Base-by-base conservation (phyloP, 164 flowering plant genomes). In the Chloranthus sessilifolius region DNA sequence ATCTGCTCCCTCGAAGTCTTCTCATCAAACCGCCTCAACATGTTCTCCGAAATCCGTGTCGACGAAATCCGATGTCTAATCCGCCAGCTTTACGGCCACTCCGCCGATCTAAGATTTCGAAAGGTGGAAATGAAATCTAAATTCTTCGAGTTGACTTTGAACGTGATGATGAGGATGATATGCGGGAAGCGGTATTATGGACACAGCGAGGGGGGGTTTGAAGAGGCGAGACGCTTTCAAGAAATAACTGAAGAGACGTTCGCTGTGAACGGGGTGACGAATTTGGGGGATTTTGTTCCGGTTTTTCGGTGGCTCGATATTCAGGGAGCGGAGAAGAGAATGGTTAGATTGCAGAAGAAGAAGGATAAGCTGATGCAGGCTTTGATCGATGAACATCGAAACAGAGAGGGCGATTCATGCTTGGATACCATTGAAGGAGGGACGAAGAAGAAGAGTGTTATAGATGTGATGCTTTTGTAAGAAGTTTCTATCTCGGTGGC, bases 101-200 rank as follows among this genome's bases (percentile, higher is more conserved):
- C 5, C 12, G 25, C 11, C 3, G 10, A 7, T 3, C n/a, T 0
- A 24, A 17, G 1, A n/a, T 46, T 28, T 2, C 34, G 6, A 3
- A 14, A 46, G 27, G 40, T 46, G 4, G 58, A 53, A 31, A 56
- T 76, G 43, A 61, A 74, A 48, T 23, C 71, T 30, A 63, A 47
- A 37, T 47, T 76, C 10, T 17, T 48, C 1, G 59, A 58, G 26
- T 22, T 81, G 36, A 45, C 63, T 3, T 61, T 66, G 28, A 74
- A 73, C 39, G 53, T 52, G 2, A 56, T 79, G 16, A 60, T 68
- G 70, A 65, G 70, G 54, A 74, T 79, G 73, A 34, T 69, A 4
- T 66, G 72, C 1, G 78, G 73, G 48, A 76, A 75, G 56, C 35
- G 76, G 41, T 72, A 61, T 26, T 68, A 34, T 5, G 67, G 61